Evolutionary conservation across 495 filamentous ascomycete species (phyloP).

Genomic region (Aspergillus wentii): DNA sequence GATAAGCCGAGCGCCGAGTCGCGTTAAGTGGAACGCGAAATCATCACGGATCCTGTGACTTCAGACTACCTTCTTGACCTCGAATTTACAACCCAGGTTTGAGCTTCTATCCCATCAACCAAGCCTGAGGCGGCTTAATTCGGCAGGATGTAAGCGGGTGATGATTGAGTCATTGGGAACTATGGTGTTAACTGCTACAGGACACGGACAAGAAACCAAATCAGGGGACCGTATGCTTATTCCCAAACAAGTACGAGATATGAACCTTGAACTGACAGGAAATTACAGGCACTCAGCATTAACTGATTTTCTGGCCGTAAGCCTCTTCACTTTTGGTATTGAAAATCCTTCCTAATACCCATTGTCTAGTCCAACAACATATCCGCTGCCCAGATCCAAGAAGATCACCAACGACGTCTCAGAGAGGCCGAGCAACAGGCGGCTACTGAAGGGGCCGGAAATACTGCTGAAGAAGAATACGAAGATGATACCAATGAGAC

Average conservation of each 20-base stretch:
- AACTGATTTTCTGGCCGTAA: slow-evolving; percentile 74
- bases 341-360: background rate
- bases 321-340: slow-evolving; percentile 13
- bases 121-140: too few species aligned
- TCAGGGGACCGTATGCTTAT: slow-evolving; percentile 56
- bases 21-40: slow-evolving; percentile 50
- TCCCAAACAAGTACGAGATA: background rate
- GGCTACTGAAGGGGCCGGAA: slow-evolving; percentile 17
- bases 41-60: slow-evolving; percentile 37
- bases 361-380: slow-evolving; percentile 72
- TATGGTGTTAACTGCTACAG: slow-evolving; percentile 19
- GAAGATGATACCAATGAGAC: slow-evolving; percentile 26
- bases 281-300: slow-evolving; percentile 61
- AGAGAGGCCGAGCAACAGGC: slow-evolving; percentile 31
- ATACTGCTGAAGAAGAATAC: slow-evolving; percentile 19
- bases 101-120: too few species aligned
- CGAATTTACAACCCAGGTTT: too few species aligned
- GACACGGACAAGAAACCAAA: slow-evolving; percentile 44
- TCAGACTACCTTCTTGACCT: background rate
- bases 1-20: slow-evolving; percentile 12
- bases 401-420: slow-evolving; percentile 52
- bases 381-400: slow-evolving; percentile 71
- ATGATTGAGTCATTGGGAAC: slow-evolving; percentile 4
- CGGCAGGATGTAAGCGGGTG: too few species aligned
- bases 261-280: slow-evolving; percentile 10